Evolutionary conservation across 805 yeast genomes (phyloP).

Genomic region (Saturnispora zaruensis): DNA sequence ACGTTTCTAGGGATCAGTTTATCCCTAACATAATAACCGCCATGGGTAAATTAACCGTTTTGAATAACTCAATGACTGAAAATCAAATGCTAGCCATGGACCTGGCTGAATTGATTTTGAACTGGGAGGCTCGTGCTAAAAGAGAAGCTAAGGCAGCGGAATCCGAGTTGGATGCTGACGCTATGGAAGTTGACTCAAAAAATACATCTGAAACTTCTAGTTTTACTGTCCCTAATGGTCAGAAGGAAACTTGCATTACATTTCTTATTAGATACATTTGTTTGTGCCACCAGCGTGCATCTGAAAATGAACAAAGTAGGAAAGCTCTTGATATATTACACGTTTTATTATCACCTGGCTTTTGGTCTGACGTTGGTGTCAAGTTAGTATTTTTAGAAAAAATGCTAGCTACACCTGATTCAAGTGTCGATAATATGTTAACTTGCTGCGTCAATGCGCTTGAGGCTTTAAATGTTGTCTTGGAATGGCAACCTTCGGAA

Average conservation of each 20-base stretch:
- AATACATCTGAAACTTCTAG: constrained; percentile 9
- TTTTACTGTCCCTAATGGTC: constrained; percentile 62
- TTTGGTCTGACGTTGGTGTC: constrained; percentile 87
- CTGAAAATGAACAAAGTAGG: constrained; percentile 75
- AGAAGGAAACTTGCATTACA: constrained; percentile 84
- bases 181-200: constrained; percentile 18
- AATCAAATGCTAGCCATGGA: constrained; percentile 84
- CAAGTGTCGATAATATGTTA: constrained; percentile 55
- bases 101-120: constrained; percentile 71
- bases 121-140: constrained; percentile 62
- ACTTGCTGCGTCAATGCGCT: constrained; percentile 85
- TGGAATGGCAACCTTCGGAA: constrained; percentile 63
- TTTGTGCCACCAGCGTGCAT: constrained; percentile 72
- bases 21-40: constrained; percentile 83
- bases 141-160: constrained; percentile 8
- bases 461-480: constrained; percentile 76
- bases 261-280: constrained; percentile 83
- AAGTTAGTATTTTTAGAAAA: constrained; percentile 83
- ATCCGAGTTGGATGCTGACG: constrained; percentile 8
- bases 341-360: constrained; percentile 57
- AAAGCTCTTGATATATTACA: constrained; percentile 74
- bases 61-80: constrained; percentile 69
- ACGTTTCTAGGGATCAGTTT: constrained; percentile 79
- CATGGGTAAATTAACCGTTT: constrained; percentile 79
- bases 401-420: constrained; percentile 70